Conservation (phyloP, 2,329 filamentous ascomycete genomes). For the Aspergillus jensenii region DNA sequence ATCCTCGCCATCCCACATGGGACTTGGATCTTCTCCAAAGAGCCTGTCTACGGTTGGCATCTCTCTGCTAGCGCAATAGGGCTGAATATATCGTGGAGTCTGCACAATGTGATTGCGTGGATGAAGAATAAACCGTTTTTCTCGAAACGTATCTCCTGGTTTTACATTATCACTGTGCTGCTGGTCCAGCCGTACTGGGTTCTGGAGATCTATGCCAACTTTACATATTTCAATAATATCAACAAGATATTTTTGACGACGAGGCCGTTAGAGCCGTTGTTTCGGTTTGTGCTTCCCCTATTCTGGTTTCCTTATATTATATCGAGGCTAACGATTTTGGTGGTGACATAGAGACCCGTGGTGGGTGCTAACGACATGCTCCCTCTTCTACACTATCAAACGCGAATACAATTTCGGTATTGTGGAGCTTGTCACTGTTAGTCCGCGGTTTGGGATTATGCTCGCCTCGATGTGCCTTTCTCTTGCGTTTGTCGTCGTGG, state of each 20-base stretch:
- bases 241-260: slow-evolving; percentile 55
- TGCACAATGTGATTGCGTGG: slow-evolving; percentile 68
- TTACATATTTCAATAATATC: slow-evolving; percentile 61
- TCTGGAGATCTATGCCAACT: slow-evolving; percentile 65
- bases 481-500: slow-evolving; percentile 61
- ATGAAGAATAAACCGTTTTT: slow-evolving; percentile 65
- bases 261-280: slow-evolving; percentile 60
- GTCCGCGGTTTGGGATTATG: slow-evolving; percentile 65
- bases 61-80: slow-evolving; percentile 60
- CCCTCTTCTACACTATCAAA: slow-evolving; percentile 64
- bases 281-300: slow-evolving; percentile 42
- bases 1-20: slow-evolving; percentile 57
- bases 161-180: slow-evolving; percentile 61
- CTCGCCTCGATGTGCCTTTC: slow-evolving; percentile 61
- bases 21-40: slow-evolving; percentile 58
- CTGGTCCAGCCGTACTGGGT: slow-evolving; percentile 64
- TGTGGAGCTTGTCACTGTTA: slow-evolving; percentile 58
- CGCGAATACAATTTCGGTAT: slow-evolving; percentile 60
- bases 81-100: slow-evolving; percentile 60
- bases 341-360: slow-evolving; percentile 56
- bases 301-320: not conserved
- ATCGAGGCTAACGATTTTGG: not conserved
- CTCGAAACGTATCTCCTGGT: slow-evolving; percentile 46
- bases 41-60: slow-evolving; percentile 62
- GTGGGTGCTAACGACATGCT: slow-evolving; percentile 65